These are phyloP conservation scores for Lasiodiplodia sp. DNA, from an alignment of 2,329 filamentous ascomycete genomes.

Conservation along the genomic window DNA sequence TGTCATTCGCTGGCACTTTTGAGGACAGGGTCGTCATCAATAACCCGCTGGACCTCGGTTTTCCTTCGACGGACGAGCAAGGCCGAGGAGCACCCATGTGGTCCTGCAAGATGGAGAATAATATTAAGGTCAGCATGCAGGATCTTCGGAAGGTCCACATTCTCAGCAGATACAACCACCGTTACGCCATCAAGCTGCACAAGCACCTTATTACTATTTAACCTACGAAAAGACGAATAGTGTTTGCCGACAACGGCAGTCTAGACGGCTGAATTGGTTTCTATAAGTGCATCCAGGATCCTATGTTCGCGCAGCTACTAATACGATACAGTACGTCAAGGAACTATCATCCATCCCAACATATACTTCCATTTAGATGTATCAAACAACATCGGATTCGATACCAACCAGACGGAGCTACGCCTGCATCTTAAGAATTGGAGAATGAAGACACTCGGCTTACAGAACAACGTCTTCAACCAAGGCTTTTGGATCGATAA, in stretches of 20 bases:
- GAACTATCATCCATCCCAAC: neutral
- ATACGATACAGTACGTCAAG: neutral
- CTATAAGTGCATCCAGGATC: neutral
- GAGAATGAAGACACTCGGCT: neutral
- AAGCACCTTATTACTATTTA: neutral
- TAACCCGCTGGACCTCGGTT: neutral
- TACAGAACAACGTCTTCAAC: neutral
- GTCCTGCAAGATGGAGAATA: neutral
- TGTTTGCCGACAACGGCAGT: neutral
- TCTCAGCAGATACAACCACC: neutral
- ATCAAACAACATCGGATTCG: neutral
- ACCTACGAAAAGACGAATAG: neutral
- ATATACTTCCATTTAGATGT: neutral
- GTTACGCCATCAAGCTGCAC: neutral
- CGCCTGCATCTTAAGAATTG: neutral
- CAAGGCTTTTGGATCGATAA: neutral
- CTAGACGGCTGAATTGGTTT: neutral
- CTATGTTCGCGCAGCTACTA: neutral
- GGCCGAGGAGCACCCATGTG: neutral
- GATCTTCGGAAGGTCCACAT: neutral
- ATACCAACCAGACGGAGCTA: neutral
- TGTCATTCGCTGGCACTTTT: constrained; percentile 32
- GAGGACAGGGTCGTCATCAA: neutral
- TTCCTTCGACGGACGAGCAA: neutral
- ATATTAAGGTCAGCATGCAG: neutral